A percentile compares a stretch with the other conserved stretches of the same genome.
Evolutionary conservation across 108 stramenopile genomes (phyloP).

Genomic region (Conticribra guillardii): DNA sequence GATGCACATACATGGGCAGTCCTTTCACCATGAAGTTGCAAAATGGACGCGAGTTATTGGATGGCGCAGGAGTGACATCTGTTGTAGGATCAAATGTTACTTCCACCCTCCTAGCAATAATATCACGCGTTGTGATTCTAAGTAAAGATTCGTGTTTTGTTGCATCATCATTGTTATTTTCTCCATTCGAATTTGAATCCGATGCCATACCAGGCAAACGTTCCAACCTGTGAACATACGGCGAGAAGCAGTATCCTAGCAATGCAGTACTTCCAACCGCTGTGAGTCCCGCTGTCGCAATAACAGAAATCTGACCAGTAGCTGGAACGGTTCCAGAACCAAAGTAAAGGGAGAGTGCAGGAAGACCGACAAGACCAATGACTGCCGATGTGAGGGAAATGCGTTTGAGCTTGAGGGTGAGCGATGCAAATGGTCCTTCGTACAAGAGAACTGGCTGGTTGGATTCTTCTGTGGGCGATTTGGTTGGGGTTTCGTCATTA

Average conservation of each 20-base stretch:
- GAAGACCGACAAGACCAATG: constrained; percentile 71
- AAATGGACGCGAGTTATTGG: constrained; percentile 70
- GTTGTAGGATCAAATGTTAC: constrained; percentile 71
- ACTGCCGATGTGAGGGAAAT: constrained; percentile 75
- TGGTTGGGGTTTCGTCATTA: neutral
- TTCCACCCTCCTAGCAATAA: constrained; percentile 64
- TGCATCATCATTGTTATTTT: neutral
- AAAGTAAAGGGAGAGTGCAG: constrained; percentile 54
- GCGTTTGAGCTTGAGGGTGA: constrained; percentile 75
- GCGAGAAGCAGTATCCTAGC: constrained; percentile 84
- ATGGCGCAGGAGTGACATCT: constrained; percentile 58
- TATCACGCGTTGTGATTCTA: constrained; percentile 69
- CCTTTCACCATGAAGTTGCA: constrained; percentile 83
- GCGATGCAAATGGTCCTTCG: constrained; percentile 69
- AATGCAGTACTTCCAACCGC: constrained; percentile 73
- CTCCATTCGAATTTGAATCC: neutral
- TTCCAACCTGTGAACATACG: constrained; percentile 78
- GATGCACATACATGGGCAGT: constrained; percentile 74
- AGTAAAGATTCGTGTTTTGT: constrained; percentile 14
- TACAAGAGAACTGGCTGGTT: constrained; percentile 49
- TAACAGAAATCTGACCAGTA: constrained; percentile 65
- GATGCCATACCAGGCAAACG: constrained; percentile 19
- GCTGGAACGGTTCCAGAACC: constrained; percentile 62
- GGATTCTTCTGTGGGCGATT: neutral
- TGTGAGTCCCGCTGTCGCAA: constrained; percentile 65